A percentile compares a stretch with the other conserved stretches of the same genome.
Conservation (phyloP, 345 rosid genomes). For the Aquilaria sinensis region DNA sequence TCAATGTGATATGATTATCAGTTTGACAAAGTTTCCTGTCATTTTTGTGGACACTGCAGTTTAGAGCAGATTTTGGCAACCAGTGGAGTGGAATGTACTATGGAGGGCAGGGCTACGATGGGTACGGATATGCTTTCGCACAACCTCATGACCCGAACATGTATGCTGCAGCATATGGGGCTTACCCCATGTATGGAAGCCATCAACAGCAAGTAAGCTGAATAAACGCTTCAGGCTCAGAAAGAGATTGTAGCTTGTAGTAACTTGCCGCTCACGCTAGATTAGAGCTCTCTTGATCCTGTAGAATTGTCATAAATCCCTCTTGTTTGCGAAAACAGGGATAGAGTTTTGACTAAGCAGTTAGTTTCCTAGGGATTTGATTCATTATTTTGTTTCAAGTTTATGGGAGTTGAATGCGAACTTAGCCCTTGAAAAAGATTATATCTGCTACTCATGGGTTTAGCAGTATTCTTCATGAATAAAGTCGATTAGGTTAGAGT, state of each 20-base stretch:
- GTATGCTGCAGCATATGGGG: slow-evolving; percentile 37
- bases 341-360: no score
- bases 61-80: slow-evolving; percentile 62
- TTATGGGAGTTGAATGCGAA: no score
- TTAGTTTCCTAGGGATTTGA: no score
- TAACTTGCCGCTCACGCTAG: no score
- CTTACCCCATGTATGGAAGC: slow-evolving; percentile 67
- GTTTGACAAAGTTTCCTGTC: no score
- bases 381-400: no score
- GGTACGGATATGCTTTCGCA: slow-evolving; percentile 75
- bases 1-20: no score
- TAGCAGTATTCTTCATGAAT: no score
- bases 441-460: background rate
- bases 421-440: background rate
- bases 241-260: no score
- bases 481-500: no score
- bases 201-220: slow-evolving; percentile 96
- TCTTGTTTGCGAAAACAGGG: no score
- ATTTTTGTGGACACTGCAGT: slow-evolving; percentile 31
- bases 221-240: slow-evolving; percentile 4
- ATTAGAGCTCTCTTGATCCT: background rate
- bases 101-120: slow-evolving; percentile 72
- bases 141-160: slow-evolving; percentile 72
- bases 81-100: slow-evolving; percentile 79
- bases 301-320: no score